Evolutionary conservation across 805 yeast species (phyloP).

Genomic region (Suhomyces kilbournensis): DNA sequence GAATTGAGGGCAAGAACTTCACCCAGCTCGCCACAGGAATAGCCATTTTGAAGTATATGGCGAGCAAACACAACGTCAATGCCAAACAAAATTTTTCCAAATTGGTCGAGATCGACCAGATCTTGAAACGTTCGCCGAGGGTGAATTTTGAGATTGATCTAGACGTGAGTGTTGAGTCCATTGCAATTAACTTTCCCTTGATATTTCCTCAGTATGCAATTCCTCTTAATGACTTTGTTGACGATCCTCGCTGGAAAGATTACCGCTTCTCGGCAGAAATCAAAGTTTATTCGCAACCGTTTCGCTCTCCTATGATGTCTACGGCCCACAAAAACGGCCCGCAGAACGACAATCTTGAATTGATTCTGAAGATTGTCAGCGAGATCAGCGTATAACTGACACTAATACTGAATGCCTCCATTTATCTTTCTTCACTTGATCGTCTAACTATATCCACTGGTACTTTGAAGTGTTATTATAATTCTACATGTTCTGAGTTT

Average conservation of each 20-base stretch:
- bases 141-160: slow-evolving; percentile 20
- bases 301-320: not conserved
- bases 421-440: no score
- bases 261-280: slow-evolving; percentile 2
- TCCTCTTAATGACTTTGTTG: slow-evolving; percentile 6
- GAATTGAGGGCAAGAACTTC: slow-evolving; percentile 17
- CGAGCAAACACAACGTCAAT: slow-evolving; percentile 31
- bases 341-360: not conserved
- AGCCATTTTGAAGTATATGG: slow-evolving; percentile 35
- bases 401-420: no score
- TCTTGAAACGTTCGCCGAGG: slow-evolving; percentile 22
- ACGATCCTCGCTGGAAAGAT: slow-evolving; percentile 3
- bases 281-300: not conserved
- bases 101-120: slow-evolving; percentile 24
- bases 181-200: not conserved
- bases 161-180: slow-evolving; percentile 6
- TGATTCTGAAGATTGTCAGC: not conserved
- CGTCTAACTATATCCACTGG: no score
- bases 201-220: slow-evolving; percentile 4
- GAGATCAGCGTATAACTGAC: not conserved
- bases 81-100: slow-evolving; percentile 30
- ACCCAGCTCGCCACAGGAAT: slow-evolving; percentile 22
- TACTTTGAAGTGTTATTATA: no score
- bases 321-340: not conserved
- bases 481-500: no score